Base-by-base conservation (phyloP, 768 basidiomycete species). In the Psilocybe azurescens region DNA sequence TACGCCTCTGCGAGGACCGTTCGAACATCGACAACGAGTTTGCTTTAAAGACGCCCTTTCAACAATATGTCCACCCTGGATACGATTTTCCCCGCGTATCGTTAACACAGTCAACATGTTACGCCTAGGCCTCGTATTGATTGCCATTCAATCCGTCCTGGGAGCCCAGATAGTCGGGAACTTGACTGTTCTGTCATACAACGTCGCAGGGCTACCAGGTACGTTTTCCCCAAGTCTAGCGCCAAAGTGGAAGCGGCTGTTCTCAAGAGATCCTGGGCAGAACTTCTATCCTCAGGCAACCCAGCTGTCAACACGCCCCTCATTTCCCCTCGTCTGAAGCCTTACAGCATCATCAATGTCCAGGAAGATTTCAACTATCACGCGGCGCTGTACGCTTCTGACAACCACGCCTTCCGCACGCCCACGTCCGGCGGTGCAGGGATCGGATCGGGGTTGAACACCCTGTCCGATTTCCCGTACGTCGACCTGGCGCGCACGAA, bases 351-450 rank as follows among this genome's bases (percentile, higher is more conserved):
- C 47, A 68, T 76, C 59, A 69, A 77, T 46, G 74, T 77, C 11
- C 70, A 77, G 57, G 73, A 77, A 65, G 78, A 79, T 59, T 79
- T 79, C 70, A 78, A 79, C 58, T 79, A 72, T 47, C 76, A 79
- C 47, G 73, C 74, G 10, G 69, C 65, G 7, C 66, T 79, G 20
- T 79, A 79, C 55, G 74, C 70, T 3, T 67, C 64, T 16, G 78
- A 79, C 65, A 70, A 67, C 32, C 78, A 79, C 65, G 56, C 71
- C 20, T 77, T 67, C 62, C 75, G 78, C 52, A 79, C 78, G 2
- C 65, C 75, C 5, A 79, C 77, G 0, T 78, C 77, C 18, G 78
- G 78, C 28, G 75, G 74, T 6, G 76, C 71, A 33, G 70, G 61
- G 0, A 68, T 77, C 38, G 78, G 78, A 8, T 74, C 72, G 20